Conservation (phyloP, 176 grass and related monocot genomes). For the Poa annua region DNA sequence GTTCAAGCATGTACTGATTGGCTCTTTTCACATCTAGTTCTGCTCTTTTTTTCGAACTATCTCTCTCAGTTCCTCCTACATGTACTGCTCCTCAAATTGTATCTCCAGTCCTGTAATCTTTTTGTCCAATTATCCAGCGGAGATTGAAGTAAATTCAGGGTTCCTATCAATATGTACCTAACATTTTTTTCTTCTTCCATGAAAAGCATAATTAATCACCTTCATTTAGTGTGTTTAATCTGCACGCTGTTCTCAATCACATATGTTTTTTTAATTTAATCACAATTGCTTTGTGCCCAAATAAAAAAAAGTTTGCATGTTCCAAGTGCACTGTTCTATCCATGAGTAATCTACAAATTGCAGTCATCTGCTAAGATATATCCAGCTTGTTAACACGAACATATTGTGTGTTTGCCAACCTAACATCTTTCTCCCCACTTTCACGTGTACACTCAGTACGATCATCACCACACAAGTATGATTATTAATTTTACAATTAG, state of each 20-base stretch:
- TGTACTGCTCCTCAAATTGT: no score
- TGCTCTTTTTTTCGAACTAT: no score
- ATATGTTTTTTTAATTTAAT: no score
- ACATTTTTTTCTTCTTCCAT: not conserved
- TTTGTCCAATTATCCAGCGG: no score
- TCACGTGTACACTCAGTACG: conserved; percentile 22
- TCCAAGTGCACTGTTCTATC: not conserved
- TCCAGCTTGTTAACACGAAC: not conserved
- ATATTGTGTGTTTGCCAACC: not conserved
- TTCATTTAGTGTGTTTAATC: not conserved
- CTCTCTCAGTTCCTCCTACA: no score
- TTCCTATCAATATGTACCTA: not conserved
- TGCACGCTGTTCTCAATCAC: not conserved
- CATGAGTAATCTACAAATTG: not conserved
- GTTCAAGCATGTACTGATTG: no score
- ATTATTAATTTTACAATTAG: not conserved
- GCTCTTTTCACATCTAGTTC: no score
- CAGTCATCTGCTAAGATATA: not conserved
- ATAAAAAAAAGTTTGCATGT: not conserved
- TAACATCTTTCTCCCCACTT: conserved; percentile 25
- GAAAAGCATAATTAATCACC: not conserved
- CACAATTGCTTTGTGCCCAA: not conserved
- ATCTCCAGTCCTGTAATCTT: no score
- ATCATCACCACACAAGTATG: conserved; percentile 19
- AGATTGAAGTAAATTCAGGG: no score